A percentile compares a stretch with the other conserved stretches of the same genome.
Conservation (phyloP, 2,329 filamentous ascomycete genomes). For the Eutypa lata region DNA sequence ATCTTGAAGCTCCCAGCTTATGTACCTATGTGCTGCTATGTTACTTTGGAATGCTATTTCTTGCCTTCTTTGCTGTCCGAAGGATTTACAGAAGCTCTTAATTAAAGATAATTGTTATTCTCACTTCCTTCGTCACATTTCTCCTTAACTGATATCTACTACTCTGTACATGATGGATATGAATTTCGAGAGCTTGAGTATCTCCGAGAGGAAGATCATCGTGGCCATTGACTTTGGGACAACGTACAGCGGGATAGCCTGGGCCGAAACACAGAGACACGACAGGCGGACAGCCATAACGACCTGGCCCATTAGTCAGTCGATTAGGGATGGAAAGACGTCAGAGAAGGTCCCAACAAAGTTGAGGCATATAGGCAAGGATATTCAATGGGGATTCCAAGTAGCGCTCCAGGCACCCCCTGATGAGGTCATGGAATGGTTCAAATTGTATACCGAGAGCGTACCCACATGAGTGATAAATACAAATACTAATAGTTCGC, state of each 20-base stretch:
- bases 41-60: too few relatives aligned
- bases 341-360: constrained; percentile 49
- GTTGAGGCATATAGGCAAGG: constrained; percentile 38
- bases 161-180: not conserved
- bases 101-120: too few relatives aligned
- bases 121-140: too few relatives aligned
- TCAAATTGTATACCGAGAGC: constrained; percentile 42
- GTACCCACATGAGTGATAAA: constrained; percentile 5
- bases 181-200: not conserved
- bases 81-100: too few relatives aligned
- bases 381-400: constrained; percentile 49
- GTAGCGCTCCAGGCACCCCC: constrained; percentile 39
- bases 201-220: constrained; percentile 35
- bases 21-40: too few relatives aligned
- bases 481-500: constrained; percentile 5
- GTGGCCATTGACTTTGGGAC: constrained; percentile 56
- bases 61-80: too few relatives aligned
- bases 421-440: constrained; percentile 41
- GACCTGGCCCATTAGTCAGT: constrained; percentile 41
- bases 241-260: constrained; percentile 54
- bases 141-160: too few relatives aligned
- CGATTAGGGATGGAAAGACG: constrained; percentile 31
- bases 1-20: too few relatives aligned
- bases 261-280: constrained; percentile 41
- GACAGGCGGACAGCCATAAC: constrained; percentile 41